Evolutionary conservation across 768 basidiomycete genomes (phyloP).

Genomic region (Lactarius akahatsu): DNA sequence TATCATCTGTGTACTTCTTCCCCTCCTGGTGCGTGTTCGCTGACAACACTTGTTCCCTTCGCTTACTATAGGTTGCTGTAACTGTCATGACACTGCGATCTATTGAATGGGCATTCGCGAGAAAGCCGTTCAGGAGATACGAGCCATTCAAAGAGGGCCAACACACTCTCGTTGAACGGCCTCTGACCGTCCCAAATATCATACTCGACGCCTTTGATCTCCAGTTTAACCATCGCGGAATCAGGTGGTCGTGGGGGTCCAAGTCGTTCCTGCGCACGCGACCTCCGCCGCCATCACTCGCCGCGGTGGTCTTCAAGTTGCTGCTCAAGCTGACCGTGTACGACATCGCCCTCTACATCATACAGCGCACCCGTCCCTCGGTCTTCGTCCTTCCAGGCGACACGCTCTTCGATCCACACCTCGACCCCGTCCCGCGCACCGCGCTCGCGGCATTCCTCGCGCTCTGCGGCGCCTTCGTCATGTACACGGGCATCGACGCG

Average conservation of each 20-base stretch:
- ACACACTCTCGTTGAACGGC: slow-evolving; percentile 5
- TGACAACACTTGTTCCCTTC: no score
- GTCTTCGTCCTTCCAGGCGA: slow-evolving; percentile 11
- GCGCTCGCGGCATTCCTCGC: slow-evolving; percentile 8
- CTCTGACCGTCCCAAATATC: slow-evolving; percentile 10
- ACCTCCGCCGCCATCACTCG: background rate
- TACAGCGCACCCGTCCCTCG: slow-evolving; percentile 16
- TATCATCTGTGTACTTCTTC: background rate
- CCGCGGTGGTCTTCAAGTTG: background rate
- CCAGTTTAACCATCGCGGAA: slow-evolving; percentile 22
- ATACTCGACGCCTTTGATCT: slow-evolving; percentile 26
- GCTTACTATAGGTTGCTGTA: slow-evolving; percentile 4
- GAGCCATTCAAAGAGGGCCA: background rate
- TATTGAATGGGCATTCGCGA: slow-evolving; percentile 19
- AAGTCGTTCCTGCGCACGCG: slow-evolving; percentile 5
- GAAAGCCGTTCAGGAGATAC: slow-evolving; percentile 15
- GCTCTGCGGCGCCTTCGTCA: slow-evolving; percentile 19
- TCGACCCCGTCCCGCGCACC: slow-evolving; percentile 1
- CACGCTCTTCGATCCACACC: slow-evolving; percentile 20
- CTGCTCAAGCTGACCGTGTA: slow-evolving; percentile 9
- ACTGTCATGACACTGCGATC: slow-evolving; percentile 9
- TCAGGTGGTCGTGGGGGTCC: slow-evolving; percentile 28
- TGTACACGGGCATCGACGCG: slow-evolving; percentile 23
- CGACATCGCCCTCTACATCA: slow-evolving; percentile 12
- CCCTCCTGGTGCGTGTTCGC: background rate